Evolutionary conservation across 345 rosid species (phyloP).

Genomic region (Noccaea bulbosa): DNA sequence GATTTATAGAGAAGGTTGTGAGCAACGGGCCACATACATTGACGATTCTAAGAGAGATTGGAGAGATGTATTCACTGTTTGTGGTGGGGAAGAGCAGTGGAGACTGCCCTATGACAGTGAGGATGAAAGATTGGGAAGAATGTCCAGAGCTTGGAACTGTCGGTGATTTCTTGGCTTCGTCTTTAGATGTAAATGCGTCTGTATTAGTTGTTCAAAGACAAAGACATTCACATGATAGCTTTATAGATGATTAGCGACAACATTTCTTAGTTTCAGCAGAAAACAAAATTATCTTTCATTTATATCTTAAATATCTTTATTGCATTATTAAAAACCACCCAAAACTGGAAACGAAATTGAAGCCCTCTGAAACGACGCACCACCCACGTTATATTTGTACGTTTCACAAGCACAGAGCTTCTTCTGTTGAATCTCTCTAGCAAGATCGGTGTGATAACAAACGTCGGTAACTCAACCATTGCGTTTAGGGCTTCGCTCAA

Average conservation of each 20-base stretch:
- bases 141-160: conserved; percentile 79
- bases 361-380: not conserved
- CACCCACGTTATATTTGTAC: not conserved
- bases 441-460: conserved; percentile 40
- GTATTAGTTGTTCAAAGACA: conserved; percentile 78
- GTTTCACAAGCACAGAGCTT: conserved; percentile 39
- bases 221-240: conserved; percentile 42
- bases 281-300: not conserved
- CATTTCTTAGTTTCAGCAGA: conserved; percentile 7
- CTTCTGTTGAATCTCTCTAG: conserved; percentile 42
- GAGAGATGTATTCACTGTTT: conserved; percentile 59
- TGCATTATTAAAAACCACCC: not conserved
- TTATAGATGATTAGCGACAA: conserved; percentile 37
- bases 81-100: conserved; percentile 73
- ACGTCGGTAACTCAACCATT: conserved; percentile 45
- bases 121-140: conserved; percentile 92
- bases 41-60: conserved; percentile 53
- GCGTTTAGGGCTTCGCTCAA: conserved; percentile 50
- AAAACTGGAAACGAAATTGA: not conserved
- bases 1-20: conserved; percentile 58
- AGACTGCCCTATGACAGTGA: conserved; percentile 54
- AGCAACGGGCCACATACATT: conserved; percentile 52
- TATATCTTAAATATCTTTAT: not conserved
- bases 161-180: conserved; percentile 75
- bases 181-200: conserved; percentile 58